Evolutionary conservation across 2,329 filamentous ascomycete genomes (phyloP).

Genomic region (Fusarium mundagurra): DNA sequence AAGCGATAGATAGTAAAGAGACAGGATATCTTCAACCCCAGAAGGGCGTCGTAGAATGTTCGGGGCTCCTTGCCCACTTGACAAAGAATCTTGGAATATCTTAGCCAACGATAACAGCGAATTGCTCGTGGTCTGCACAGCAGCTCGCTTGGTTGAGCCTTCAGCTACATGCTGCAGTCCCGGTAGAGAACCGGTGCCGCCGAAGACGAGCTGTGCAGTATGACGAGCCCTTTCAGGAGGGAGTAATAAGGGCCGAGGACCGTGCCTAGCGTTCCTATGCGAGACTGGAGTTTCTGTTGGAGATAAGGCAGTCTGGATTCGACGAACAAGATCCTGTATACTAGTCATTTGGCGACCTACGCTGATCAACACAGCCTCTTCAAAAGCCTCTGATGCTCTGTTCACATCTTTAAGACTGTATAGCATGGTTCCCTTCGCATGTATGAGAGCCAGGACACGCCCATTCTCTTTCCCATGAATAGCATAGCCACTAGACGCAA

Average conservation of each 20-base stretch:
- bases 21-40: slow-evolving; percentile 90
- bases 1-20: slow-evolving; percentile 93
- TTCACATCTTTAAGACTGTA: slow-evolving; percentile 87
- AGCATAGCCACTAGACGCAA: slow-evolving; percentile 71
- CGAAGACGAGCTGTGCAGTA: slow-evolving; percentile 86
- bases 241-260: slow-evolving; percentile 72
- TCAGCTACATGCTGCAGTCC: slow-evolving; percentile 76
- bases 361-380: slow-evolving; percentile 92
- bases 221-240: slow-evolving; percentile 84
- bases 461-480: slow-evolving; percentile 90
- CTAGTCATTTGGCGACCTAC: slow-evolving; percentile 75
- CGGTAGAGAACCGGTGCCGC: slow-evolving; percentile 77
- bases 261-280: slow-evolving; percentile 3
- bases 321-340: slow-evolving; percentile 81
- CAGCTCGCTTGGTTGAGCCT: slow-evolving; percentile 77
- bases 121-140: slow-evolving; percentile 93
- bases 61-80: slow-evolving; percentile 70
- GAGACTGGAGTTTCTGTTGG: slow-evolving; percentile 34
- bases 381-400: slow-evolving; percentile 86
- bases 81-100: slow-evolving; percentile 97
- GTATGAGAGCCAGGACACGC: slow-evolving; percentile 89
- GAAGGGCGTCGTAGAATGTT: slow-evolving; percentile 69
- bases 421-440: slow-evolving; percentile 98
- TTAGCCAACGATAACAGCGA: slow-evolving; percentile 94
- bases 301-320: slow-evolving; percentile 77